phyloP scores from a whole-genome alignment of 2,329 filamentous ascomycete species.

The Tolypocladium capitatum region DNA sequence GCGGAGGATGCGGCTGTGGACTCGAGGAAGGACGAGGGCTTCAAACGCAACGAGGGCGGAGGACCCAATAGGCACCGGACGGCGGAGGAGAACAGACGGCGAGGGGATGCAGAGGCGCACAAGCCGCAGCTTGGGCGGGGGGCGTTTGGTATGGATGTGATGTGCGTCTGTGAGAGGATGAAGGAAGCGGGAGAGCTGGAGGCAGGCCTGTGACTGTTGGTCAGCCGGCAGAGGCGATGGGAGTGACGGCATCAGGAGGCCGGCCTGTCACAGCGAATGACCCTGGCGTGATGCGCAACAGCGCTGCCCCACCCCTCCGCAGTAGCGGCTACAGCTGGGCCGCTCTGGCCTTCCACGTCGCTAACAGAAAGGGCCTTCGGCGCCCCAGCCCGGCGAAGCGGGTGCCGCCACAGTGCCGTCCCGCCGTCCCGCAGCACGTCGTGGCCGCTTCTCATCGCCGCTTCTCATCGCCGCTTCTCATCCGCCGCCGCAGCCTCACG shows the following conservation, averaged over 20 bases:
- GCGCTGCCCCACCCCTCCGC: too few relatives aligned
- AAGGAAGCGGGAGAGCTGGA: neutral
- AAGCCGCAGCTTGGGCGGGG: neutral
- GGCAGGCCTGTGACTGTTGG: neutral
- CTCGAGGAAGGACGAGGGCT: neutral
- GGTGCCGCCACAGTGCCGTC: neutral
- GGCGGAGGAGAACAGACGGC: neutral
- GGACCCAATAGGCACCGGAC: neutral
- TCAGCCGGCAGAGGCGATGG: neutral
- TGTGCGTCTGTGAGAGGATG: too few relatives aligned
- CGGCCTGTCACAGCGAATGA: neutral
- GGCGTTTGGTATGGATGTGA: neutral
- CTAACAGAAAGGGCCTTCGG: too few relatives aligned
- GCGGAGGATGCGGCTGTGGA: neutral
- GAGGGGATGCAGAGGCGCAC: neutral
- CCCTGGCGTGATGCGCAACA: too few relatives aligned
- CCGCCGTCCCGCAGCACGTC: too few relatives aligned
- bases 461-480: neutral
- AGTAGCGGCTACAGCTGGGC: too few relatives aligned
- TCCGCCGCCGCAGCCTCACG: neutral
- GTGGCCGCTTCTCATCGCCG: neutral
- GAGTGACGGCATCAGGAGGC: constrained; percentile 10
- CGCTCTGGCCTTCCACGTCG: too few relatives aligned
- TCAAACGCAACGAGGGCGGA: neutral
- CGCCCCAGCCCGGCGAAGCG: neutral